A percentile compares a stretch with the other conserved stretches of the same genome.
These are phyloP conservation scores for Physocladia obscura DNA, from an alignment of 192 early-diverging fungal species.

Conservation along the genomic window DNA sequence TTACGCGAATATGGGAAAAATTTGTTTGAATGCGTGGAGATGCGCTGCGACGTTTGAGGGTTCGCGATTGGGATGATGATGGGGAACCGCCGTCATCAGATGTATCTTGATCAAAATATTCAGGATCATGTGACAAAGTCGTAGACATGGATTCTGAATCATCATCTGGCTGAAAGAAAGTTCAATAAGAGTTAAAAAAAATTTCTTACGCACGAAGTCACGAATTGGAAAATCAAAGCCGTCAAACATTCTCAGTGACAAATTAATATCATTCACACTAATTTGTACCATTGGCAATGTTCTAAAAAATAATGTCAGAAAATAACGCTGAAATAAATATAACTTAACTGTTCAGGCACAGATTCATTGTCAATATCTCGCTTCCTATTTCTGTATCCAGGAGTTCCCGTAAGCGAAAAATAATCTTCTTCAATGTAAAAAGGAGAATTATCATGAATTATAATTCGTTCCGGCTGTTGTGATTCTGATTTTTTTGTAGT, in stretches of 20 bases:
- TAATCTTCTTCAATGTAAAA: conserved; percentile 1
- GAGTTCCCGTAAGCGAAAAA: conserved; percentile 13
- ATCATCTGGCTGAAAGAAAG: conserved; percentile 11
- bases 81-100: background rate
- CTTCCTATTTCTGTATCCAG: too few species aligned
- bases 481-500: background rate
- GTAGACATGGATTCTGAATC: conserved; percentile 8
- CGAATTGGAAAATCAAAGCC: conserved; percentile 63
- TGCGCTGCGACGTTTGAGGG: conserved; percentile 44
- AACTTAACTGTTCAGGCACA: conserved; percentile 25
- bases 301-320: background rate
- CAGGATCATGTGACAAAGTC: background rate
- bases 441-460: conserved; percentile 7
- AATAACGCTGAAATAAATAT: background rate
- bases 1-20: conserved; percentile 50
- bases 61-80: conserved; percentile 33
- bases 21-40: conserved; percentile 54
- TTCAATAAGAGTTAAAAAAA: background rate
- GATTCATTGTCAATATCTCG: background rate
- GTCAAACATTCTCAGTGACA: conserved; percentile 66
- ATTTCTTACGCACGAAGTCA: conserved; percentile 21
- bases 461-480: background rate
- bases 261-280: conserved; percentile 58
- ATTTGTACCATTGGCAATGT: conserved; percentile 38
- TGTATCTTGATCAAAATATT: too few species aligned